These are phyloP conservation scores for Lactarius hatsudake DNA, from an alignment of 768 basidiomycete genomes.

Conservation along the genomic window DNA sequence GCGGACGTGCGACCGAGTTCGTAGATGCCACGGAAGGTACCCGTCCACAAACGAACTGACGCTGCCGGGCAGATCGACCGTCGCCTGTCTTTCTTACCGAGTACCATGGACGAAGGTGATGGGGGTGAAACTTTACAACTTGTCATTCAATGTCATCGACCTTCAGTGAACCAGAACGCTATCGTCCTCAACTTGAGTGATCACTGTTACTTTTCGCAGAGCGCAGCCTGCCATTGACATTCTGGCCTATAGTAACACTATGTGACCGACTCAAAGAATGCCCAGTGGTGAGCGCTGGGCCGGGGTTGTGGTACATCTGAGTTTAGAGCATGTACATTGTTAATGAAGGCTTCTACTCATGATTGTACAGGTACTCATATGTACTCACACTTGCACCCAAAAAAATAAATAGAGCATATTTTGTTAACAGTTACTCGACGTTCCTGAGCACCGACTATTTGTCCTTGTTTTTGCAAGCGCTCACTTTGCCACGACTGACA, in stretches of 20 bases:
- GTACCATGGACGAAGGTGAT: background rate
- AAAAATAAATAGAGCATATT: too few species aligned
- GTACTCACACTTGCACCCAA: too few species aligned
- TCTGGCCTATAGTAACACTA: too few species aligned
- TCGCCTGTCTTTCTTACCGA: background rate
- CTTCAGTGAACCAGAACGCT: too few species aligned
- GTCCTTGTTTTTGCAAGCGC: constrained; percentile 9
- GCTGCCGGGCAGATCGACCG: too few species aligned
- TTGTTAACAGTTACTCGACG: too few species aligned
- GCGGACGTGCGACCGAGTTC: background rate
- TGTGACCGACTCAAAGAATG: background rate
- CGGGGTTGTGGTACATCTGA: background rate
- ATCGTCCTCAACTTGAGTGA: too few species aligned
- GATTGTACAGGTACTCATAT: too few species aligned
- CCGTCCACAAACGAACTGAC: background rate
- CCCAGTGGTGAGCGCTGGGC: too few species aligned
- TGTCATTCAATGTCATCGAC: background rate
- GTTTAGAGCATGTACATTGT: background rate
- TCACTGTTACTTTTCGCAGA: background rate
- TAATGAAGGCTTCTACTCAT: background rate
- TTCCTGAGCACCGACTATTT: constrained; percentile 4
- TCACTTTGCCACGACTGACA: background rate
- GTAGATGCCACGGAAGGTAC: background rate
- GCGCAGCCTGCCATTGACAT: background rate
- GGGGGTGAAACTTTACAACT: background rate